Evolutionary conservation across 192 early-diverging fungal species (phyloP).

Genomic region (Podila minutissima): DNA sequence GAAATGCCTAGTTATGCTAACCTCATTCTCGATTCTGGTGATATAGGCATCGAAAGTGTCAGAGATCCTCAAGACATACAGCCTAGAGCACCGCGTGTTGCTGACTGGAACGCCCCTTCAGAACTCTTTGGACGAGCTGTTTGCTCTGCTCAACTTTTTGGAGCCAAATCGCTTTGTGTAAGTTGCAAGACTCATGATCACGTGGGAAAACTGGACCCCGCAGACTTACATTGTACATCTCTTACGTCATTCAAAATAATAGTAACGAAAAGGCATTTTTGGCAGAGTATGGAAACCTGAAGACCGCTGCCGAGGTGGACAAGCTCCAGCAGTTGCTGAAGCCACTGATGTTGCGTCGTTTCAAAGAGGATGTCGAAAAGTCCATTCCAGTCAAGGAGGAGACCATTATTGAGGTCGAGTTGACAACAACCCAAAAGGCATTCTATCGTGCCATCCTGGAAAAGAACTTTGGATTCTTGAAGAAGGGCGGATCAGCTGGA

Average conservation of each 20-base stretch:
- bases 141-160: slow-evolving; percentile 86
- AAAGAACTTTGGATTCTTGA: slow-evolving; percentile 84
- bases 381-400: slow-evolving; percentile 92
- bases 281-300: slow-evolving; percentile 74
- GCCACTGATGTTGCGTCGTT: slow-evolving; percentile 86
- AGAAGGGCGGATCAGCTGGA: slow-evolving; percentile 70
- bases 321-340: slow-evolving; percentile 80
- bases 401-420: slow-evolving; percentile 90
- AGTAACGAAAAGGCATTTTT: slow-evolving; percentile 77
- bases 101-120: slow-evolving; percentile 90
- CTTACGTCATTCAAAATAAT: not conserved
- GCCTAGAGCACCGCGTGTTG: slow-evolving; percentile 82
- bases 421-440: slow-evolving; percentile 87
- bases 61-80: slow-evolving; percentile 81
- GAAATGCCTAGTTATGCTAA: too few species aligned
- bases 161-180: slow-evolving; percentile 77
- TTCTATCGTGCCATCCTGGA: slow-evolving; percentile 90
- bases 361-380: slow-evolving; percentile 93
- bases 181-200: slow-evolving; percentile 8
- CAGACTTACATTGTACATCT: not conserved
- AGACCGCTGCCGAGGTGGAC: slow-evolving; percentile 80
- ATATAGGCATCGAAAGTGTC: slow-evolving; percentile 74
- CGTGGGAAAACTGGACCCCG: too few species aligned
- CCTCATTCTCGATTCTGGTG: too few species aligned
- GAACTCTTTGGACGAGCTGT: slow-evolving; percentile 86